Evolutionary conservation across 352 stramenopile species (phyloP).

Genomic region (Pythium dissimile): DNA sequence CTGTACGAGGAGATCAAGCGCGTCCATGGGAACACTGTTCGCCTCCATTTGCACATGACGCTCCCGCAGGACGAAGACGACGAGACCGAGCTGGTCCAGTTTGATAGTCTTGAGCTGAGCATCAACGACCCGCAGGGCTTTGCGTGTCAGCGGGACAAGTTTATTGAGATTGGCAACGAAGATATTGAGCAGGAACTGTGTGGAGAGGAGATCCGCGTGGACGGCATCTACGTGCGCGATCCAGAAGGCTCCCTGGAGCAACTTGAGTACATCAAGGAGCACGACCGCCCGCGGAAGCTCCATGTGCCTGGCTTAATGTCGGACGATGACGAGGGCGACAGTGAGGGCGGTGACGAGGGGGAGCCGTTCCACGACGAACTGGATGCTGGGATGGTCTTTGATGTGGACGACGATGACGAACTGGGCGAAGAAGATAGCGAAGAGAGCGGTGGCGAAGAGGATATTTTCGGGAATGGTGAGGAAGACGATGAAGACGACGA

Average conservation of each 20-base stretch:
- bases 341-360: neutral
- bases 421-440: neutral
- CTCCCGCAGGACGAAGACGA: neutral
- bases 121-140: conserved; percentile 20
- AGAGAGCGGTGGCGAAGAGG: neutral
- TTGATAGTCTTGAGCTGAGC: conserved; percentile 19
- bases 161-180: conserved; percentile 12
- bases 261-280: neutral
- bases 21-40: conserved; percentile 1
- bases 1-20: conserved; percentile 8
- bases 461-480: conserved; percentile 3
- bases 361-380: neutral
- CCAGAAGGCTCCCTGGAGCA: conserved; percentile 7
- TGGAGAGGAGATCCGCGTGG: conserved; percentile 2
- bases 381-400: neutral
- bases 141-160: conserved; percentile 9
- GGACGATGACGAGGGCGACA: conserved; percentile 1
- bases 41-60: conserved; percentile 14
- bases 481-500: conserved; percentile 4
- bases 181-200: conserved; percentile 16
- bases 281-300: neutral
- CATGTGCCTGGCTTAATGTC: conserved; percentile 5
- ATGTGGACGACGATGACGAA: conserved; percentile 1
- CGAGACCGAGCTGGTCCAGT: conserved; percentile 8
- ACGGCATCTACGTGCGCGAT: conserved; percentile 10